Base-by-base conservation (phyloP, 495 filamentous ascomycete species). In the Glutinoglossum americanum region DNA sequence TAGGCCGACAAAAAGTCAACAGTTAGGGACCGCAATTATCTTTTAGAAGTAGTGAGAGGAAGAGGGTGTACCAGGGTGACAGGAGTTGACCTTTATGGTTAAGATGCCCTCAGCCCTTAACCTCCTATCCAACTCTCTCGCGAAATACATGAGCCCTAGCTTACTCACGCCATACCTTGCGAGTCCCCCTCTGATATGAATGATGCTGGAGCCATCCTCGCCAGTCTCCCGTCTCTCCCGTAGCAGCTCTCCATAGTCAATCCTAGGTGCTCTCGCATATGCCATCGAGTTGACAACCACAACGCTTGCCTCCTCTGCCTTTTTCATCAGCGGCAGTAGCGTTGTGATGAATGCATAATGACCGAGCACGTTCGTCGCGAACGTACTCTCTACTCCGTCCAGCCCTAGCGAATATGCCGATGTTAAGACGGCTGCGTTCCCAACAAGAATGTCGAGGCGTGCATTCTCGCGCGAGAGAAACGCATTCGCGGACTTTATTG, bases 331-430 rank as follows among this genome's bases (percentile, higher is more conserved):
- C 54, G 57, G 54, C 37, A 64, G 27, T 26, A 64, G 35, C 32
- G 39, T 41, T 17, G 57, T 57, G n/a, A 57, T 49, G 55, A 64
- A 64, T 8, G 57, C 61, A 57, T 59, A 67, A 44, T 67, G 65
- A 1, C 64, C 64, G 17, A 67, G 51, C 37, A 65, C 60, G 57
- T 67, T 67, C 27, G 65, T 67, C 2, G 65, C 65, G 54, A 67
- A 67, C 23, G 60, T 56, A 1, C 61, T 57, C 45, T 67, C 65
- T 51, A 60, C 54, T 1, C 64, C 65, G 41, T 67, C 65, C 15
- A 47, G 53, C 2, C 28, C 49, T 28, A 63, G 44, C 13, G 51
- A 53, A 11, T 17, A 39, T 15, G 37, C 13, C 15, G 15, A 11
- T 17, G 28, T 62, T 15, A 57, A 37, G 5, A 64, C 55, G 19